Percentiles rank a stretch among this genome's conserved stretches.
Evolutionary conservation across 208 protist genomes (phyloP).

Genomic region (Acanthamoeba royreba): DNA sequence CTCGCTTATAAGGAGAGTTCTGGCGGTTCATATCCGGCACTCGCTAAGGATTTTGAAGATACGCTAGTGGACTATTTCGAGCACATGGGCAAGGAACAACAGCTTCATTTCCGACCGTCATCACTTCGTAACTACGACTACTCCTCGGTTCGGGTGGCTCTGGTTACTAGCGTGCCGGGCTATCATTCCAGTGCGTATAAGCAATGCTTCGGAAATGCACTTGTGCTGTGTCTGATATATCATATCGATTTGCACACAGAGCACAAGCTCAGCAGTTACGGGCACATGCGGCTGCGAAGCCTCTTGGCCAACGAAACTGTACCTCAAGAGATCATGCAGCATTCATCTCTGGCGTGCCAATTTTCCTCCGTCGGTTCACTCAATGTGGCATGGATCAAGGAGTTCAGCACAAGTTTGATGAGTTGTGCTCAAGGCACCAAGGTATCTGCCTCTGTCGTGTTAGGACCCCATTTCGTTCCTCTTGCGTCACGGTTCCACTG

Average conservation of each 20-base stretch:
- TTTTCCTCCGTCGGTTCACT: constrained; percentile 9
- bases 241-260: no score
- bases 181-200: not conserved
- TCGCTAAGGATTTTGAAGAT: not conserved
- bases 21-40: no score
- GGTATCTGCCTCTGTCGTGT: no score
- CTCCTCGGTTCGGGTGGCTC: not conserved
- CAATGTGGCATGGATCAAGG: not conserved
- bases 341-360: not conserved
- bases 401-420: not conserved
- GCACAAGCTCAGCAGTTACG: not conserved
- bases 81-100: not conserved
- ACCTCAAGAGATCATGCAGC: not conserved
- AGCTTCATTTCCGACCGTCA: not conserved
- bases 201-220: not conserved
- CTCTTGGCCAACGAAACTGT: not conserved
- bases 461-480: no score
- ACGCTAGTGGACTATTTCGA: not conserved
- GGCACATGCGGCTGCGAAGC: not conserved
- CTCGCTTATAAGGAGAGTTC: no score
- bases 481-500: no score
- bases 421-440: no score
- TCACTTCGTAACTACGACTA: not conserved
- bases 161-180: constrained; percentile 8
- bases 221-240: not conserved